A percentile compares a stretch with the other conserved stretches of the same genome.
Conservation (phyloP, 2,329 filamentous ascomycete species). For the Curvularia verruculosa region DNA sequence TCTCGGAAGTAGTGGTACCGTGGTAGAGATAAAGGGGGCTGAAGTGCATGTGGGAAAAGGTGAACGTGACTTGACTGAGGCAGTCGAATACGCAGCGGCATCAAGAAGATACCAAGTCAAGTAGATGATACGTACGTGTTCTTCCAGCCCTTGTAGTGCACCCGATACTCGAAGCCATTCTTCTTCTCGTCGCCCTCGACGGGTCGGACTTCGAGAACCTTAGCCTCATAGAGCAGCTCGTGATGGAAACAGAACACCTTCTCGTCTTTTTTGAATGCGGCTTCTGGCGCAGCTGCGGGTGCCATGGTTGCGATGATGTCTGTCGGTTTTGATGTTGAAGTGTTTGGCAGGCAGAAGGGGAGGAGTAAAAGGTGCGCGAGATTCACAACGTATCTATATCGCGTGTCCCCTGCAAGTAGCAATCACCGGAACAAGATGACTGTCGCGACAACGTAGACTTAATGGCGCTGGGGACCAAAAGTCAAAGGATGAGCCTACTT, state of each 20-base stretch:
- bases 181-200: constrained; percentile 69
- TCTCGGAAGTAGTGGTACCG: constrained; percentile 16
- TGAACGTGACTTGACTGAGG: constrained; percentile 19
- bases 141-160: constrained; percentile 99
- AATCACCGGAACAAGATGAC: constrained; percentile 3
- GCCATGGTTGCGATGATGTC: constrained; percentile 49
- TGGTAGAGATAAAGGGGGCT: constrained; percentile 14
- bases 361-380: constrained; percentile 16
- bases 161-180: constrained; percentile 82
- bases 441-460: constrained; percentile 5
- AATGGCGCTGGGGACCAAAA: not conserved
- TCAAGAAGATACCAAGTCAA: constrained; percentile 7
- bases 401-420: constrained; percentile 15
- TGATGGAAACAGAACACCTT: constrained; percentile 96
- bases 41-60: constrained; percentile 15
- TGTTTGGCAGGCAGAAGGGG: constrained; percentile 19
- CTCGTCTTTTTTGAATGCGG: constrained; percentile 76
- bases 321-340: constrained; percentile 18
- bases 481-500: constrained; percentile 14
- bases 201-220: constrained; percentile 79
- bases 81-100: not conserved
- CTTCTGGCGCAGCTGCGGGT: constrained; percentile 60
- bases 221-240: constrained; percentile 96
- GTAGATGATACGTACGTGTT: constrained; percentile 70
- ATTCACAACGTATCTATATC: constrained; percentile 29